These are phyloP conservation scores for Geranium rotundifolium DNA, from an alignment of 345 rosid species.

Conservation along the genomic window DNA sequence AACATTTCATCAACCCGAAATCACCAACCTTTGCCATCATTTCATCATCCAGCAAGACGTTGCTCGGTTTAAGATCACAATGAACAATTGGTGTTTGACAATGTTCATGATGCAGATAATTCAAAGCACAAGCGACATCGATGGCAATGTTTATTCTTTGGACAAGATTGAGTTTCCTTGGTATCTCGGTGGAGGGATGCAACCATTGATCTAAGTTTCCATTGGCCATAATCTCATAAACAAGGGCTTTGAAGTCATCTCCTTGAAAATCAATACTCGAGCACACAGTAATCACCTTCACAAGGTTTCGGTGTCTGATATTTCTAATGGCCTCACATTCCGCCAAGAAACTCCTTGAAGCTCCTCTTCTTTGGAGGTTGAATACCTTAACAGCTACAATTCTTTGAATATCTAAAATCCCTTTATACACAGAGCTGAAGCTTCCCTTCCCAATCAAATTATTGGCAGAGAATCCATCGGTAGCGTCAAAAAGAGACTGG, in stretches of 20 bases:
- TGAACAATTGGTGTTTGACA: not conserved
- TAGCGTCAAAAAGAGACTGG: constrained; percentile 2
- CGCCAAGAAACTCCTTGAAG: not conserved
- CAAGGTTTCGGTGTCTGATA: not conserved
- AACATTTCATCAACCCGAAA: not conserved
- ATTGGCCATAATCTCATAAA: not conserved
- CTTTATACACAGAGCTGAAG: constrained; percentile 12
- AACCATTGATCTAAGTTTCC: not conserved
- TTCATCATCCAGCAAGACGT: not conserved
- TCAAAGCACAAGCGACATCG: not conserved
- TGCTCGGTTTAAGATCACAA: not conserved
- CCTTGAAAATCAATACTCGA: not conserved
- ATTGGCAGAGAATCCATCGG: constrained; percentile 6
- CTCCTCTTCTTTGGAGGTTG: constrained; percentile 4
- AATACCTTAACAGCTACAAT: constrained; percentile 11
- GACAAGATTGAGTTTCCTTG: not conserved
- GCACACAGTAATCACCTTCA: not conserved
- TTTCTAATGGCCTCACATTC: not conserved
- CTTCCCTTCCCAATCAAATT: constrained; percentile 11
- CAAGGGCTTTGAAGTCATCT: not conserved
- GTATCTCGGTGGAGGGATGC: not conserved
- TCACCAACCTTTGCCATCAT: not conserved
- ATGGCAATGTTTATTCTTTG: not conserved
- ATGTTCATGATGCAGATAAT: not conserved
- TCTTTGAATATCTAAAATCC: not conserved